Conservation (phyloP, 306 rosid species). For the Lablab purpureus region DNA sequence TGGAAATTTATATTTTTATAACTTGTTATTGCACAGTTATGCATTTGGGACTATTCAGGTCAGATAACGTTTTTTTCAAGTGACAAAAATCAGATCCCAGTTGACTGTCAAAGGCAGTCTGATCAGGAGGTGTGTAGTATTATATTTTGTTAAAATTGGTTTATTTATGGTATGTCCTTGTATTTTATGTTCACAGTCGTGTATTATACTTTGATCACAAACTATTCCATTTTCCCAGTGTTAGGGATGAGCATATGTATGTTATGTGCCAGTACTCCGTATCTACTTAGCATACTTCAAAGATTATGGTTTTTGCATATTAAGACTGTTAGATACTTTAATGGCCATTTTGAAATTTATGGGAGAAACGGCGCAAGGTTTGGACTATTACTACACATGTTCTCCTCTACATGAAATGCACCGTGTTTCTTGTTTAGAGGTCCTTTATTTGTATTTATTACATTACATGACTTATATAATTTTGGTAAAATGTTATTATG, state of each 20-base stretch:
- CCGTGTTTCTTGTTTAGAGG: slow-evolving; percentile 10
- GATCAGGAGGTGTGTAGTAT: slow-evolving; percentile 77
- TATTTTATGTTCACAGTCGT: neutral
- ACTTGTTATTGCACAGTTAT: slow-evolving; percentile 68
- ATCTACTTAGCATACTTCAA: slow-evolving; percentile 25
- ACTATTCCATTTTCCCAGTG: slow-evolving; percentile 20
- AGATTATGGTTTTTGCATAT: slow-evolving; percentile 31
- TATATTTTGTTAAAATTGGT: neutral
- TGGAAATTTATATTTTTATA: slow-evolving; percentile 43
- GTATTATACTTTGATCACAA: slow-evolving; percentile 15
- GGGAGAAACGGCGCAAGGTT: slow-evolving; percentile 22
- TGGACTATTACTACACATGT: slow-evolving; percentile 1
- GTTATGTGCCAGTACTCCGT: slow-evolving; percentile 27
- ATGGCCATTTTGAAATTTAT: neutral
- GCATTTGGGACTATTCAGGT: slow-evolving; percentile 94
- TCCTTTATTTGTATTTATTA: slow-evolving; percentile 16
- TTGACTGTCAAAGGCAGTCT: slow-evolving; percentile 71
- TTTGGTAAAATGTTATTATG: slow-evolving; percentile 28
- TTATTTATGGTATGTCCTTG: slow-evolving; percentile 27
- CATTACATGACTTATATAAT: slow-evolving; percentile 29
- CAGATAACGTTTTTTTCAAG: slow-evolving; percentile 64
- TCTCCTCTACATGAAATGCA: slow-evolving; percentile 15
- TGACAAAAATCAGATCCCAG: slow-evolving; percentile 56
- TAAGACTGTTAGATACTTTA: slow-evolving; percentile 36
- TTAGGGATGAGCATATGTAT: slow-evolving; percentile 31